phyloP scores from a whole-genome alignment of 495 filamentous ascomycete species.

The Evansstolkia leycettana region DNA sequence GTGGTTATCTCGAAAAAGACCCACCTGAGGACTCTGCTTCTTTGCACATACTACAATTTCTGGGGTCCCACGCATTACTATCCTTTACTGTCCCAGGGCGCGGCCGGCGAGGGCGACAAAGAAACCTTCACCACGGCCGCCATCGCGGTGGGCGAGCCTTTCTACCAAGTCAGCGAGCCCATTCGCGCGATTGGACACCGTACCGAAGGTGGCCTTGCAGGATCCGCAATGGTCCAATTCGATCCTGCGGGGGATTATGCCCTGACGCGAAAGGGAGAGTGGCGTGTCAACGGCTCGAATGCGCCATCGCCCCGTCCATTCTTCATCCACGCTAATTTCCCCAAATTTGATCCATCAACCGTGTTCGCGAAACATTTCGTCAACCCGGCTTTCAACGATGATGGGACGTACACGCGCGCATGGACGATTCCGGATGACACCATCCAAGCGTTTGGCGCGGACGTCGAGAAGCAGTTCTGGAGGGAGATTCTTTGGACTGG shows the following conservation, averaged over 20 bases:
- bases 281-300: slow-evolving; percentile 10
- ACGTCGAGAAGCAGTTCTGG: slow-evolving; percentile 41
- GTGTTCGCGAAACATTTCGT: slow-evolving; percentile 24
- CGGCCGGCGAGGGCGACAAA: slow-evolving; percentile 44
- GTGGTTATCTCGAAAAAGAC: slow-evolving; percentile 37
- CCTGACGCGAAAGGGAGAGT: slow-evolving; percentile 10
- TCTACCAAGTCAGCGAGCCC: slow-evolving; percentile 56
- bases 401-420: slow-evolving; percentile 25
- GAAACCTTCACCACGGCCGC: slow-evolving; percentile 44
- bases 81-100: slow-evolving; percentile 37
- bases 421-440: slow-evolving; percentile 31
- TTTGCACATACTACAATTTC: slow-evolving; percentile 47
- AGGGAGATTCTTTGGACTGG: slow-evolving; percentile 32
- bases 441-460: slow-evolving; percentile 22
- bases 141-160: slow-evolving; percentile 26
- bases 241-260: slow-evolving; percentile 27
- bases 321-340: slow-evolving; percentile 38
- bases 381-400: slow-evolving; percentile 20
- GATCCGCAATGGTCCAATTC: slow-evolving; percentile 31
- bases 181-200: slow-evolving; percentile 70
- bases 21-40: slow-evolving; percentile 34
- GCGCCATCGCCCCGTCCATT: slow-evolving; percentile 17
- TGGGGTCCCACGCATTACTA: slow-evolving; percentile 43
- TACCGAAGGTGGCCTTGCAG: slow-evolving; percentile 32
- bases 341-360: slow-evolving; percentile 37